A percentile compares a stretch with the other conserved stretches of the same genome.
These are phyloP conservation scores for Steccherinum ochraceum DNA, from an alignment of 768 basidiomycete species.

Conservation along the genomic window DNA sequence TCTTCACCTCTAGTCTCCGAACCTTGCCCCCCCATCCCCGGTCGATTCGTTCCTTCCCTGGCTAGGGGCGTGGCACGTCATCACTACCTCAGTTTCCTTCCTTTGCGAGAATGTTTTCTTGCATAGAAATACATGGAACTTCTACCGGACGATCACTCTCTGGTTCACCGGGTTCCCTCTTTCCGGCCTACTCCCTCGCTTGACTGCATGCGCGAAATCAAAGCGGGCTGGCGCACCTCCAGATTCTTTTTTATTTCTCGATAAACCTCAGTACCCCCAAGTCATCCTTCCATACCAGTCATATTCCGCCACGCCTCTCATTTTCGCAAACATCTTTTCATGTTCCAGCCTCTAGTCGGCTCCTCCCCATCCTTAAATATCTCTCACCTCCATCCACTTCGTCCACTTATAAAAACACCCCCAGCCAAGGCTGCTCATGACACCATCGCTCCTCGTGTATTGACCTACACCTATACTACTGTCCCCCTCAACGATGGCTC, in stretches of 20 bases:
- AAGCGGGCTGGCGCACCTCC: not conserved
- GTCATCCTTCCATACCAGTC: not conserved
- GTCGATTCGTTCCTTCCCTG: slow-evolving; percentile 2
- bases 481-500: not conserved
- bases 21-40: not conserved
- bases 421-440: not conserved
- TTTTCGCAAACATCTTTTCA: not conserved
- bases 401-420: not conserved
- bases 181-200: slow-evolving; percentile 4
- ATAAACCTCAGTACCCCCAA: not conserved
- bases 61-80: slow-evolving; percentile 2
- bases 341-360: not conserved
- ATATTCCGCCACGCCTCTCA: not conserved
- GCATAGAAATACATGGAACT: slow-evolving; percentile 3
- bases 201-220: slow-evolving; percentile 5
- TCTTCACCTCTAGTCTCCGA: not conserved
- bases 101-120: slow-evolving; percentile 2
- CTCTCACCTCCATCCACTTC: not conserved
- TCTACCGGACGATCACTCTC: slow-evolving; percentile 10
- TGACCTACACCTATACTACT: not conserved
- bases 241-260: slow-evolving; percentile 3
- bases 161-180: slow-evolving; percentile 5
- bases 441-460: not conserved
- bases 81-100: slow-evolving; percentile 1
- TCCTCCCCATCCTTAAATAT: not conserved